Base-by-base conservation (phyloP, 352 stramenopile genomes). In the Phytophthora fragariae region DNA sequence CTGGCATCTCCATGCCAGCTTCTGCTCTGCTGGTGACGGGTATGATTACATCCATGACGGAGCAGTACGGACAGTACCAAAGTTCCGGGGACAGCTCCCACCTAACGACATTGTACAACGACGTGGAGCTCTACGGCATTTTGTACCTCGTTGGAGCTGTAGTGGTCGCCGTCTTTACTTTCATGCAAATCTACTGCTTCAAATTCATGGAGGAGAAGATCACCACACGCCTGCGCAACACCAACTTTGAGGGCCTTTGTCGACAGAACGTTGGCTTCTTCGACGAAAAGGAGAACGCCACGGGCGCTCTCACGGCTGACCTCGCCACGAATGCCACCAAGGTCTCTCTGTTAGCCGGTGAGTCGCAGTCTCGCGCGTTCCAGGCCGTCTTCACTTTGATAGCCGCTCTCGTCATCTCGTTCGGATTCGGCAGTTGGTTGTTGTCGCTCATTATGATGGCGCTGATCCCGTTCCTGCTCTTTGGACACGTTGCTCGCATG, bases 261-360 rank as follows among this genome's bases (percentile, higher is more conserved):
- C 62, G 56, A 0, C 82, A 85, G n/a, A 76, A 83, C 21, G 68
- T 94, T 5, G 85, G 73, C 0, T 97, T 88, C 60, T 97, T 95
- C 58, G 90, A 97, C 60, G 67, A 85, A 19, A 70, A 84, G 53
- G 67, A 81, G 5, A 91, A 94, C 52, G 82, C 81, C 8, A 84
- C 84, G 7, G 89, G 91, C 19, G 77, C 81, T 0, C 69, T 86
- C 17, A 80, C 76, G 0, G 82, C 81, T 15, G 80, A 92, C 39
- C 65, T 94, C 14, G 81, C 83, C 3, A 89, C 79, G 12, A 76
- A 86, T 27, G 77, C 84, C 0, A 79, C 73, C 14, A 75, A 88
- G 58, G 79, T 85, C 1, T 72, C 77, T 1, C 47, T 82, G 11
- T 44, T 91, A 11, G 76, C 77, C 0, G 83, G 83, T 17, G 83